Conservation (phyloP, 768 basidiomycete genomes). For the Termitomyces heimii region DNA sequence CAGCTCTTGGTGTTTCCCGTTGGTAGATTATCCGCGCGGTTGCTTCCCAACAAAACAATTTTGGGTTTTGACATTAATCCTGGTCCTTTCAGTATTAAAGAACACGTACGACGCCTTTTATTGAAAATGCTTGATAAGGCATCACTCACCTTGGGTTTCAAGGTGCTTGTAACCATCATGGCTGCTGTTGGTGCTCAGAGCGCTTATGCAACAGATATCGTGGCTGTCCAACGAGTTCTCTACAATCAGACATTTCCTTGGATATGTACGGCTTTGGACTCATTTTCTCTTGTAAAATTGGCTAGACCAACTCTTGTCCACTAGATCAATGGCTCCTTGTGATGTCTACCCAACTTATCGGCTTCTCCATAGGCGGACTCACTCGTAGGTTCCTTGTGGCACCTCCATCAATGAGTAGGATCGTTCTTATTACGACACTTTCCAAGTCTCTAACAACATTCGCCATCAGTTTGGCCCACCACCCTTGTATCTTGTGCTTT, state of each 20-base stretch:
- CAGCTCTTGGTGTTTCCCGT: constrained; percentile 67
- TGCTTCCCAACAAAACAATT: constrained; percentile 45
- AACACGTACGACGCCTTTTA: constrained; percentile 25
- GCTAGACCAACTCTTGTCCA: not conserved
- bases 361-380: constrained; percentile 52
- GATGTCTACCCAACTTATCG: constrained; percentile 69
- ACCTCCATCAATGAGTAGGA: constrained; percentile 58
- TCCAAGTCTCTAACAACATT: not conserved
- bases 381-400: constrained; percentile 58
- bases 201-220: constrained; percentile 64
- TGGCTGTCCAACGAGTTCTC: constrained; percentile 67
- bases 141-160: constrained; percentile 1
- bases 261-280: constrained; percentile 21
- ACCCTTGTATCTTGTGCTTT: constrained; percentile 65
- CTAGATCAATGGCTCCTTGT: constrained; percentile 56
- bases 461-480: constrained; percentile 60
- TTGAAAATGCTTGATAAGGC: not conserved
- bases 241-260: constrained; percentile 58
- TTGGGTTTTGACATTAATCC: constrained; percentile 65
- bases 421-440: not conserved
- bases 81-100: constrained; percentile 75
- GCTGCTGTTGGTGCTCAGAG: constrained; percentile 46
- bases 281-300: not conserved
- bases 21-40: constrained; percentile 60
- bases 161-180: constrained; percentile 68